Evolutionary conservation across 2,329 filamentous ascomycete genomes (phyloP), one percentile per base, ranked within the genome.

Genomic region (Tolypocladium ophioglossoides): DNA sequence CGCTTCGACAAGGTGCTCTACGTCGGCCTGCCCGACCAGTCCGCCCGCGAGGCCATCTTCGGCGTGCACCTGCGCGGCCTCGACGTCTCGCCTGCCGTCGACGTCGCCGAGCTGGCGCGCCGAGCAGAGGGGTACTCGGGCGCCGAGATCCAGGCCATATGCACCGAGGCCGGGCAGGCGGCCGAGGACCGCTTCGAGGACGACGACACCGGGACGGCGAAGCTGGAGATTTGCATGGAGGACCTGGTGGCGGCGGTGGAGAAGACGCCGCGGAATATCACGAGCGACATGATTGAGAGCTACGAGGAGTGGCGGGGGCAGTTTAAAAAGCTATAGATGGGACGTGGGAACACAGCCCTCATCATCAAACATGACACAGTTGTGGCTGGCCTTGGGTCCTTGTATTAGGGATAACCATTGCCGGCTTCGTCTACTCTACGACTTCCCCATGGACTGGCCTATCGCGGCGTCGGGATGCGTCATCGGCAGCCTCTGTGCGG

Each of bases 1-100:
- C 82, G 92, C 32, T 89, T 97, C 68, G 90, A 95, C 64, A 82
- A 86, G 60, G 78, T 91, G 37, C 80, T 96, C 48, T 96, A 95
- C 67, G 89, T 96, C 46, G 87, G 89, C 0, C 87, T 89, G 4
- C 92, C 92, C 0, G 85, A 89, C 63, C 71, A 78, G 48, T 74
- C 80, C 9, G 90, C 90, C 0, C 79, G 92, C 10, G 81, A 79
- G 64, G 86, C 90, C 59, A 92, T 97, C 53, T 78, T 96, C 54
- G 70, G 74, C 18, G 84, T 89, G 52, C 83, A 86, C 64, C 79
- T 84, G 1, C 73, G 75, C 32, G 82, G 79, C 54, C 78, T 87
- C 52, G 74, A 79, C 24, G 73, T 90, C 49, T 68, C 71, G 1
- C 65, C 73, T 0, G 85, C 89, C 53, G 80, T 95, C 16, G 81